Evolutionary conservation across 164 flowering plant genomes (phyloP), one percentile per base, ranked within the genome.

Genomic region (Stephania yunnanensis): DNA sequence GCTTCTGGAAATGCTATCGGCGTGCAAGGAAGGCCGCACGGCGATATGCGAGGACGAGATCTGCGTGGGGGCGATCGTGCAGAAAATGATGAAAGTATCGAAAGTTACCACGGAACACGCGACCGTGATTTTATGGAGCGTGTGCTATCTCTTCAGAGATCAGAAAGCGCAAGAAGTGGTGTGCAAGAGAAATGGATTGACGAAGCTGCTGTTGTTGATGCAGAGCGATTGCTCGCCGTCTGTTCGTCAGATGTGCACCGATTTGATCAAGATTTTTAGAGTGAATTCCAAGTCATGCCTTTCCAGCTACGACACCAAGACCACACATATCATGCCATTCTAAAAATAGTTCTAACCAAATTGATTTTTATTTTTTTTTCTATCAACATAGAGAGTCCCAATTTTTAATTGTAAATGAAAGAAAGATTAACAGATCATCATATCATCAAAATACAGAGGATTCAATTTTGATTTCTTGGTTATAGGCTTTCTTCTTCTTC

Each of bases 251-350:
- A 92, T 95, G 97, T 80, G 88, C 45, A 72, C 79, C 6, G 99
- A 95, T 74, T 69, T 95, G 80, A 75, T 95, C 58, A 93, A 90
- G 85, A 83, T 91, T 1, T 88, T 91, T 30, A 76, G 92, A 72
- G 85, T 84, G 10, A 79, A 81, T 70, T 88, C 87, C 0, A 88
- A 88, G 81, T 81, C 89, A 3, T 83, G 90, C 69, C 79, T 93
- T 8, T 83, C 90, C 1, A 77, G 88, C 68, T 93, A 93, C 72
- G 95, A 93, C 70, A 90, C 97, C 1, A 89, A 93, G 55, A 86
- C 94, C 11, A 88, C 91, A 19, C 94, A 95, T 73, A 93, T 95
- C 73, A 95, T 89, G 93, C 98, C 98, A 30, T 94, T 87, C 73
- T 90, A 85, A 89, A 15, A 46, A 10, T 0, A 46, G 1, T 30